Percentiles rank a stretch among this genome's conserved stretches.
Conservation (phyloP, 2,329 filamentous ascomycete genomes). For the Fusarium beomiforme region DNA sequence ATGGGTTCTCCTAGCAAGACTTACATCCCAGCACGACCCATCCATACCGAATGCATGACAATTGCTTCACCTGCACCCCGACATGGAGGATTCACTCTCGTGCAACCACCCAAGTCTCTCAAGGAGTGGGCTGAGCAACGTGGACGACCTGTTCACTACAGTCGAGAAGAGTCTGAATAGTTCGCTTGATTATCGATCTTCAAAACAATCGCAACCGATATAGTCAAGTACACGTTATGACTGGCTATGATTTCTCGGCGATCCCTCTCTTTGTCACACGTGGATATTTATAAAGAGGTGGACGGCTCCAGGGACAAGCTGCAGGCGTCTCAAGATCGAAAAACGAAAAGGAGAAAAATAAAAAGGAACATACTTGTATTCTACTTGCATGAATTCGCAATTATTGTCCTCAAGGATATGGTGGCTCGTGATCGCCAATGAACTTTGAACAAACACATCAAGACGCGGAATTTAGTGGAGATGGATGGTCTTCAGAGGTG, state of each 20-base stretch:
- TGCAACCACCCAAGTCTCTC: background rate
- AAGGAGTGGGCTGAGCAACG: background rate
- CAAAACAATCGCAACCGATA: accelerated
- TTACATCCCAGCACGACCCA: background rate
- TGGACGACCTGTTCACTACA: accelerated
- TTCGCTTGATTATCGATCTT: accelerated
- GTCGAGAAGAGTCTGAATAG: accelerated
- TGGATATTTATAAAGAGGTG: accelerated
- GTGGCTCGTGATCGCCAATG: too few species aligned
- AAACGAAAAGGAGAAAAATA: too few species aligned
- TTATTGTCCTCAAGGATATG: too few species aligned
- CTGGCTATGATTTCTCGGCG: background rate
- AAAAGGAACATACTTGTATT: too few species aligned
- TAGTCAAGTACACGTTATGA: accelerated
- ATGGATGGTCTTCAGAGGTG: accelerated
- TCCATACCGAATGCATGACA: background rate
- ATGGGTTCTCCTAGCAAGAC: too few species aligned
- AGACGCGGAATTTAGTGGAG: accelerated
- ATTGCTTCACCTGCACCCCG: accelerated
- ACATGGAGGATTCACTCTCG: background rate
- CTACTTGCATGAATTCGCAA: too few species aligned
- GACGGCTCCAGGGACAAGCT: too few species aligned
- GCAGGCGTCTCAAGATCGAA: too few species aligned
- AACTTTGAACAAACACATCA: too few species aligned
- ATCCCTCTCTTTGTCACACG: too few species aligned